Conservation (phyloP, 2,329 filamentous ascomycete species). For the Ceratocystis lukuohia region DNA sequence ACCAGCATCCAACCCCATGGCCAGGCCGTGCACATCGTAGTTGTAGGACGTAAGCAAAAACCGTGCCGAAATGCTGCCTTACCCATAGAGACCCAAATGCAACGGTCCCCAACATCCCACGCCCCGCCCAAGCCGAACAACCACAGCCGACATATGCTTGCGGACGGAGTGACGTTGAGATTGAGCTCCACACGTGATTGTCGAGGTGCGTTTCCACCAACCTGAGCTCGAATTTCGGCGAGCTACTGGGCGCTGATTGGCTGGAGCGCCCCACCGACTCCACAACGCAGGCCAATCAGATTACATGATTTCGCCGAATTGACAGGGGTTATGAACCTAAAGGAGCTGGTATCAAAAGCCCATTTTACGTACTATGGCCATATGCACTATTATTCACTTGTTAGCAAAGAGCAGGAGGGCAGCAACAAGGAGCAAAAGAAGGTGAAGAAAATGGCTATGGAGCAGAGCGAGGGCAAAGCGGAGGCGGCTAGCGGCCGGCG, state of each 20-base stretch:
- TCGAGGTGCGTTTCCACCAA: not conserved
- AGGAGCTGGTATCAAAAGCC: conserved; percentile 1
- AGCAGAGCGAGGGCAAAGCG: not conserved
- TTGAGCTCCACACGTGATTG: conserved; percentile 14
- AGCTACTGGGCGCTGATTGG: not conserved
- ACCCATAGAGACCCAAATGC: not conserved
- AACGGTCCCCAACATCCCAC: not conserved
- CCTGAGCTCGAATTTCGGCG: not conserved
- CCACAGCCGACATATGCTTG: not conserved
- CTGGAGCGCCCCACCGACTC: not conserved
- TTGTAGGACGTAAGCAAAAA: not conserved
- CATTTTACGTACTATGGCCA: not conserved
- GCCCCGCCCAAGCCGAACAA: not conserved
- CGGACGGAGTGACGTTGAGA: conserved; percentile 9
- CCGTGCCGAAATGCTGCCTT: not conserved
- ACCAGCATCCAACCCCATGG: no score
- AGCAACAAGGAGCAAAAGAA: conserved; percentile 9
- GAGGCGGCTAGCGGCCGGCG: not conserved
- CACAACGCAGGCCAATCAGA: not conserved
- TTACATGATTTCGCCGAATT: not conserved
- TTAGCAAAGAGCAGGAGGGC: not conserved
- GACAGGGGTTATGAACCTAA: conserved; percentile 2
- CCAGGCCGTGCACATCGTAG: no score
- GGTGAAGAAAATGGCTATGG: not conserved
- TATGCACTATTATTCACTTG: not conserved